Base-by-base conservation (phyloP, 345 rosid genomes). In the Lepidium africanum region DNA sequence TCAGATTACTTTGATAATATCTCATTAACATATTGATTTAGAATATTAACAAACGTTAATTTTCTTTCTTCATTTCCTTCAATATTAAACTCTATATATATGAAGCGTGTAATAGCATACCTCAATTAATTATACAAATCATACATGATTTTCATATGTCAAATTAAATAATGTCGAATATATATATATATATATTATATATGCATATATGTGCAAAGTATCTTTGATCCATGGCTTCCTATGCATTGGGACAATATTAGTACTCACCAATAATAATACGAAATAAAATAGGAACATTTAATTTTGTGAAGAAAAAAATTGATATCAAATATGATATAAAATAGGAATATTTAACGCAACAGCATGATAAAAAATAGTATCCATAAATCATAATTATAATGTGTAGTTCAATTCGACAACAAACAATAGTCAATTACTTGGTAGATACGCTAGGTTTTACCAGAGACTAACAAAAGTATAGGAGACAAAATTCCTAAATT, bases 1-100 rank as follows among this genome's bases (percentile, higher is more conserved):
- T 56, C 58, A 39, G 42, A 47, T 56, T 56, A 57, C 27, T 54
- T 71, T 71, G 61, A 61, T 27, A 61, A 61, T 45, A 70, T 62
- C n/a, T 62, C 33, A 0, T n/a, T 17, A 41, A 61, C 54, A 61
- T 17, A 32, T 10, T 30, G 45, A 23, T 69, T 49, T 49, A 48
- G 21, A 69, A 50, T 49, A 69, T 40, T 7, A 21, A 52, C 41
- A 4, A 21, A 39, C 33, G 25, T 13, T 42, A 3, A 25, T 38
- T 14, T 5, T 33, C 12, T 37, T 10, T 58, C 16, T 48, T 46
- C 49, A 58, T 16, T 10, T 67, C 19, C 36, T 33, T 17, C 27
- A 9, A 2, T 5, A n/a, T 30, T 30, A 70, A 59, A 11, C 6
- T 56, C 19, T 67, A 1, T 21, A 30, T 30, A 30, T 30, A 30